Evolutionary conservation across 352 stramenopile genomes (phyloP).

Genomic region (Albugo candida): DNA sequence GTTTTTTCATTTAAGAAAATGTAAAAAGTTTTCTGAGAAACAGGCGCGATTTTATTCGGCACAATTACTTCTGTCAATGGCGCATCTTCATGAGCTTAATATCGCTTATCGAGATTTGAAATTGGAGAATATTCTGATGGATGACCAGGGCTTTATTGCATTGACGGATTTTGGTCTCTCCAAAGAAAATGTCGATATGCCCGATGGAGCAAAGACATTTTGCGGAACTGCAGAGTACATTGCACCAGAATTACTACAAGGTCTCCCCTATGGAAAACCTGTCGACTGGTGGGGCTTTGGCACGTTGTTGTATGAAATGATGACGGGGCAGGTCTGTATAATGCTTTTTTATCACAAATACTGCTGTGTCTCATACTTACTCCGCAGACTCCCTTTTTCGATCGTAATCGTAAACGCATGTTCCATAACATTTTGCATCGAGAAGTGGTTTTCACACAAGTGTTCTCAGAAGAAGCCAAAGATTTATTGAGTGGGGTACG

Average conservation of each 20-base stretch:
- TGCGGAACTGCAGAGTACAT: slow-evolving; percentile 89
- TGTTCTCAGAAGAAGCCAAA: slow-evolving; percentile 78
- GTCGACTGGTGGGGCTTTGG: slow-evolving; percentile 91
- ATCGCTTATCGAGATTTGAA: slow-evolving; percentile 91
- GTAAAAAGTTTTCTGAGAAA: slow-evolving; percentile 77
- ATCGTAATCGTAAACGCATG: slow-evolving; percentile 89
- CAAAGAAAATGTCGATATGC: slow-evolving; percentile 81
- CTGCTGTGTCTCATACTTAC: not conserved
- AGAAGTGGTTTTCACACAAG: slow-evolving; percentile 69
- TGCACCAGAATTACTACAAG: slow-evolving; percentile 81
- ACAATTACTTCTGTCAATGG: slow-evolving; percentile 82
- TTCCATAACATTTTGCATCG: slow-evolving; percentile 86
- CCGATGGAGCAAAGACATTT: slow-evolving; percentile 80
- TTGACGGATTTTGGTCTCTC: slow-evolving; percentile 86
- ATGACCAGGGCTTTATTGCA: slow-evolving; percentile 84
- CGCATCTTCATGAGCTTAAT: slow-evolving; percentile 84
- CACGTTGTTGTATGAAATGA: slow-evolving; percentile 90
- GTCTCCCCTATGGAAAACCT: slow-evolving; percentile 72
- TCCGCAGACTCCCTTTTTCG: slow-evolving; percentile 85
- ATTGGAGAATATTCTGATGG: slow-evolving; percentile 91
- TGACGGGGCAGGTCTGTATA: slow-evolving; percentile 49
- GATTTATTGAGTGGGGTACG: slow-evolving; percentile 46
- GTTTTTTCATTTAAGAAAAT: slow-evolving; percentile 85
- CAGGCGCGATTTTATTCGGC: slow-evolving; percentile 80
- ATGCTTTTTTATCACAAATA: slow-evolving; percentile 1